These are phyloP conservation scores for Cyphellophora europaea DNA, from an alignment of 2,329 filamentous ascomycete species.

Conservation along the genomic window DNA sequence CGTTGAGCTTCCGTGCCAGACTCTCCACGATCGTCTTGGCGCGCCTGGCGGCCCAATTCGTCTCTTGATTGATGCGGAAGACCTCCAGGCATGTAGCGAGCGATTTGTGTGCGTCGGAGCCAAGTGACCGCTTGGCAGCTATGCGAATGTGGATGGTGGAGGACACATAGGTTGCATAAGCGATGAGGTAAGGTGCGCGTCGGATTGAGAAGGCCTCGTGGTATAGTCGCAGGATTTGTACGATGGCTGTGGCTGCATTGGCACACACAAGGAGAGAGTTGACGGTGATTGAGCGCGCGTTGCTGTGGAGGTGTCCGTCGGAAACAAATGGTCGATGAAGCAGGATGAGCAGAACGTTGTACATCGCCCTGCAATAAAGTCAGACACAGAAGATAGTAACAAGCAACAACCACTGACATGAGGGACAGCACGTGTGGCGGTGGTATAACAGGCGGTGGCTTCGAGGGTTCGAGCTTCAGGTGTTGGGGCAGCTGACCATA, in stretches of 20 bases:
- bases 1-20: constrained; percentile 36
- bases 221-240: constrained; percentile 27
- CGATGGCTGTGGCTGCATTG: constrained; percentile 26
- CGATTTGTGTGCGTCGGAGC: constrained; percentile 30
- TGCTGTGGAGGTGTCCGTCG: constrained; percentile 21
- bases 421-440: neutral
- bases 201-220: constrained; percentile 30
- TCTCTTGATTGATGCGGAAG: constrained; percentile 41
- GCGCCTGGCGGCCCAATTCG: constrained; percentile 39
- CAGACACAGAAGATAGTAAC: no score
- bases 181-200: constrained; percentile 32
- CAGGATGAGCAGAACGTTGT: constrained; percentile 35
- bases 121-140: constrained; percentile 28
- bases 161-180: constrained; percentile 34
- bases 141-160: constrained; percentile 34
- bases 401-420: neutral
- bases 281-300: constrained; percentile 11
- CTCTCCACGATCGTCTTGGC: constrained; percentile 37
- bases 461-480: constrained; percentile 12
- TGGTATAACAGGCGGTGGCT: neutral
- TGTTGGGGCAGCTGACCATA: constrained; percentile 18
- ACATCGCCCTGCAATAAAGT: constrained; percentile 21
- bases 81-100: constrained; percentile 38
- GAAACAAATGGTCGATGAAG: constrained; percentile 36
- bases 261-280: constrained; percentile 25